A percentile compares a stretch with the other conserved stretches of the same genome.
phyloP scores from a whole-genome alignment of 2,329 filamentous ascomycete species.

The Neocucurbitaria cava region DNA sequence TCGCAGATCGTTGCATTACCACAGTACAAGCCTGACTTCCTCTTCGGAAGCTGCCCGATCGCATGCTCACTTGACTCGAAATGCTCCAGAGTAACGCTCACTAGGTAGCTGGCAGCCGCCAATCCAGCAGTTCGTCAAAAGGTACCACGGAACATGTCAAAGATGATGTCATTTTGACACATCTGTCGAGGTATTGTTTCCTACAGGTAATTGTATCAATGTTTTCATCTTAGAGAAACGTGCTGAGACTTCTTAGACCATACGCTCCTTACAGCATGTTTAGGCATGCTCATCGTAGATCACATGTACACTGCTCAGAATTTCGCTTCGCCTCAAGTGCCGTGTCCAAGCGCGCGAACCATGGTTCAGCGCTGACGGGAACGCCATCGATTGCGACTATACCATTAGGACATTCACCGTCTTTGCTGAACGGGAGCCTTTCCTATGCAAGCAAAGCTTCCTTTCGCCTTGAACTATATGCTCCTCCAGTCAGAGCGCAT shows the following conservation, averaged over 20 bases:
- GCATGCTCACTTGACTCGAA: neutral
- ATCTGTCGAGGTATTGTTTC: neutral
- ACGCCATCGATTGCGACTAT: neutral
- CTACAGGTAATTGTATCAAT: neutral
- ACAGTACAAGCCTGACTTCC: too few relatives aligned
- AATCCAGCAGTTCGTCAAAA: neutral
- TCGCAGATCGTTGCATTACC: constrained; percentile 18
- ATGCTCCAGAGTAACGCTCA: neutral
- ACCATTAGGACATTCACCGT: neutral
- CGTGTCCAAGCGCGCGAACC: neutral
- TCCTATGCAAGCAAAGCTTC: neutral
- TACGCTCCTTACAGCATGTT: too few relatives aligned
- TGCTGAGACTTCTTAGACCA: too few relatives aligned
- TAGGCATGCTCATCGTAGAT: too few relatives aligned
- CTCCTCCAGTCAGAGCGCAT: neutral
- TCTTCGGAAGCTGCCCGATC: neutral
- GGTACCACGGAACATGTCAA: neutral
- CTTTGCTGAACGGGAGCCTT: neutral
- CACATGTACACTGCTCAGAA: too few relatives aligned
- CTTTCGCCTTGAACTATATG: neutral
- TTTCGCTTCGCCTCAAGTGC: neutral
- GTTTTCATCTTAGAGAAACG: too few relatives aligned
- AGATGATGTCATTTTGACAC: neutral
- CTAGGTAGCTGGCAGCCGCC: neutral
- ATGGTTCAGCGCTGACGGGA: neutral